Evolutionary conservation across 305 asterid species (phyloP), one percentile per base, ranked within the genome.

Genomic region (Withania somnifera): DNA sequence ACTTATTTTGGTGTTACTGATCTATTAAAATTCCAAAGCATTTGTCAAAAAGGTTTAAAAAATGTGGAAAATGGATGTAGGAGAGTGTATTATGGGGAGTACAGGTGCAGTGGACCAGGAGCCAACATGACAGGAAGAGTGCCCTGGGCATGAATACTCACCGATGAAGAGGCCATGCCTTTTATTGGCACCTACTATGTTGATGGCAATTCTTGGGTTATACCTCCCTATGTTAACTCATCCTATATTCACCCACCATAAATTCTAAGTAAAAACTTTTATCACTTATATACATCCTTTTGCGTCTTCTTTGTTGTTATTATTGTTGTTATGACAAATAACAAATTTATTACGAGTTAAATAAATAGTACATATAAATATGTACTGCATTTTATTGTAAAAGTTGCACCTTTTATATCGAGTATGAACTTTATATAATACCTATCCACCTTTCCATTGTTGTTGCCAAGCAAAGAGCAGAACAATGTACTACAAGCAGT

Each of bases 51-150:
- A 24, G 14, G 42, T 68, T 61, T 14, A 34, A 34, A 34, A 34
- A 34, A 34, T 34, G 40, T 34, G 40, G 13, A 69, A 51, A n/a
- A 63, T 28, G 58, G 11, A 14, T 71, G 80, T 24, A 91, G 95
- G 84, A 82, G 82, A 77, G 95, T 91, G 73, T 91, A 84, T 40
- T 91, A 88, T 22, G 95, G 93, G 8, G 95, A 90, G 50, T 90
- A 90, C 86, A 86, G 84, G 79, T 91, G 95, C 82, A 89, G 91
- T 50, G 93, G 93, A 64, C 84, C 88, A 24, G 95, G 95, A 30
- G 88, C 95, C 30, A 84, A 87, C 77, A 8, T 82, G 82, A 87
- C 85, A 3, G 89, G 89, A 26, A 89, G 93, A 82, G 94, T 88
- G 36, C 82, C 88, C 4, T 91, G 92, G 93, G 92, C 89, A 1